These are phyloP conservation scores for Hypoxylon sp. DNA, from an alignment of 2,329 filamentous ascomycete genomes.

Conservation along the genomic window DNA sequence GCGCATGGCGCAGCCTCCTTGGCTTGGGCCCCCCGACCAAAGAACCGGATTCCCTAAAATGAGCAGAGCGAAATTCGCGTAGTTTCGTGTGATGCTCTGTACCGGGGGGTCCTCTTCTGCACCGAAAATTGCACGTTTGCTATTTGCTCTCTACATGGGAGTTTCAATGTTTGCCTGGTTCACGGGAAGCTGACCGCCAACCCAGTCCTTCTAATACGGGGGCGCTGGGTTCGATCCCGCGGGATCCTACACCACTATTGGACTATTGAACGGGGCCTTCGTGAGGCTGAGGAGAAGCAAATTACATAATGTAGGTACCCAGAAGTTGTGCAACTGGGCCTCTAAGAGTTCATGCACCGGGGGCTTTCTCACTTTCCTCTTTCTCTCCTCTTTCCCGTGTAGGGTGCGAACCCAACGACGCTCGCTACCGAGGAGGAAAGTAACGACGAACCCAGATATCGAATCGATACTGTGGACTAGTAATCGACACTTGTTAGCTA, in stretches of 20 bases:
- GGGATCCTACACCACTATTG: conserved; percentile 18
- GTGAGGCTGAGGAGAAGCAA: conserved; percentile 33
- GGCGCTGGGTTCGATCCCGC: conserved; percentile 23
- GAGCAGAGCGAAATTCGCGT: conserved; percentile 24
- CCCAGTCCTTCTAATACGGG: conserved; percentile 15
- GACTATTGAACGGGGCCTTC: conserved; percentile 19
- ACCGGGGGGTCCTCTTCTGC: not conserved
- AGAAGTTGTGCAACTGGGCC: conserved; percentile 8
- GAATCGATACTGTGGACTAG: conserved; percentile 4
- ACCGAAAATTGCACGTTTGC: not conserved
- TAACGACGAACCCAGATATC: conserved; percentile 1
- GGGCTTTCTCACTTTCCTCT: conserved; percentile 8
- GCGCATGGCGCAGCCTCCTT: conserved; percentile 21
- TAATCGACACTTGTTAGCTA: not conserved
- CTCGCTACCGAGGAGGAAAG: conserved; percentile 12
- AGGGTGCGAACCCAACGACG: not conserved
- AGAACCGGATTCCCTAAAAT: conserved; percentile 17
- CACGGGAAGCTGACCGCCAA: conserved; percentile 7
- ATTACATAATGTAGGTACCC: conserved; percentile 29
- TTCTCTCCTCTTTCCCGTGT: conserved; percentile 7
- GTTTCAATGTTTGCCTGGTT: conserved; percentile 9
- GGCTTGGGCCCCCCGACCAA: conserved; percentile 10
- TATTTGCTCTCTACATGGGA: not conserved
- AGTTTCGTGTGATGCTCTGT: not conserved
- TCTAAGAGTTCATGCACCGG: conserved; percentile 6